These are phyloP conservation scores for Tremella yokohamensis DNA, from an alignment of 768 basidiomycete species.

Conservation along the genomic window DNA sequence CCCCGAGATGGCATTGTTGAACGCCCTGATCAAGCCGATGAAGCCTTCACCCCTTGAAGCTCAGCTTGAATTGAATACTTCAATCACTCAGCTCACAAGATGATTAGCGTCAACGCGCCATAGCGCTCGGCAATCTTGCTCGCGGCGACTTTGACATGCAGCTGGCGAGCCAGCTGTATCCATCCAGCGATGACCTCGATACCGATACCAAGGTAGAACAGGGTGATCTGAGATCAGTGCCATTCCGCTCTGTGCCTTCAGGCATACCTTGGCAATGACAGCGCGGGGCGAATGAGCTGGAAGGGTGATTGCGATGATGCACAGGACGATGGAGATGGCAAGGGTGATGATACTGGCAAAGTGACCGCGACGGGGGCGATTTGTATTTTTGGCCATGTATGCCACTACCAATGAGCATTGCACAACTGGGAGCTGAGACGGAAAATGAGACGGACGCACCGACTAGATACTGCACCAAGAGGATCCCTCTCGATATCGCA, in stretches of 20 bases:
- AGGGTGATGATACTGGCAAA: slow-evolving; percentile 1
- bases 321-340: slow-evolving; percentile 15
- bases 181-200: slow-evolving; percentile 23
- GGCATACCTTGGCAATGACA: slow-evolving; percentile 20
- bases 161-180: slow-evolving; percentile 5
- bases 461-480: slow-evolving; percentile 25
- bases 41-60: slow-evolving; percentile 41
- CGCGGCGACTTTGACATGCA: slow-evolving; percentile 2
- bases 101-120: slow-evolving; percentile 40
- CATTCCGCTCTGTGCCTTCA: not conserved
- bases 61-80: not conserved
- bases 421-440: not conserved
- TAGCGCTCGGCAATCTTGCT: slow-evolving; percentile 27
- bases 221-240: slow-evolving; percentile 17
- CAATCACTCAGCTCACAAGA: slow-evolving; percentile 24
- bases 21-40: slow-evolving; percentile 31
- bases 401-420: not conserved
- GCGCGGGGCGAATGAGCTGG: slow-evolving; percentile 13
- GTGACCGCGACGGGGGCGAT: not conserved
- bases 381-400: slow-evolving; percentile 5
- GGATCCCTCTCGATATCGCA: slow-evolving; percentile 19
- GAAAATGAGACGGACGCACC: slow-evolving; percentile 14
- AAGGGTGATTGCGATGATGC: slow-evolving; percentile 15
- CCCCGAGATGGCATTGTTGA: slow-evolving; percentile 32
- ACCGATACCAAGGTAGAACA: slow-evolving; percentile 28